Evolutionary conservation across 352 stramenopile genomes (phyloP), one percentile per base, ranked within the genome.

Genomic region (Phytophthora sojae): DNA sequence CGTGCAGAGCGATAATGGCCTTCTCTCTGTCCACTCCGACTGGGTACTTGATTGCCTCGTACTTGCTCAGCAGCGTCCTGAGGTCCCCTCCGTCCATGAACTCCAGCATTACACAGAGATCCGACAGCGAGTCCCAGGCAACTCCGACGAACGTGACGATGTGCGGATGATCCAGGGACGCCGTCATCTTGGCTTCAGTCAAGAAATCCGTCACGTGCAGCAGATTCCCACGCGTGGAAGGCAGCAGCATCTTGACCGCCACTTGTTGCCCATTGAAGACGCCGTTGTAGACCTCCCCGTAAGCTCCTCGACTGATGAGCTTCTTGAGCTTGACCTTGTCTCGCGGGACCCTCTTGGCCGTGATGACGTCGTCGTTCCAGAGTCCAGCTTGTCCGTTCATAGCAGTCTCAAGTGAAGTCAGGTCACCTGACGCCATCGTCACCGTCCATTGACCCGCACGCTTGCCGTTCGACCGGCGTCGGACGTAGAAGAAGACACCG

Each of bases 91-190:
- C 67, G 30, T 73, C 82, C 73, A 84, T 82, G 53, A 78, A 84
- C 64, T 86, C 80, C 39, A 81, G 73, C 39, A 89, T 57, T 37
- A 85, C 59, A 2, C 63, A 73, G 1, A 90, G 52, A 71, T 90
- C 80, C 3, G 73, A 67, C 8, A 90, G 67, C 4, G 60, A 82
- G 7, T 70, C 84, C 82, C 82, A 90, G 6, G 76, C 64, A 9
- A 90, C 49, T 0, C 82, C 82, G 5, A 90, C 64, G 49, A 90
- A 87, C 4, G 54, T 59, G 4, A 86, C 80, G 45, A 90, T 85
- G 55, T 84, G 80, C n/a, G 69, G 73, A 26, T 90, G 82, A 3
- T 88, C 70, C 8, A 90, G 59, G 21, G 32, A 32, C 1, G 82
- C 73, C 12, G 58, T 81, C 57, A 88, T 57, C 3, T 81, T 81